Evolutionary conservation across 169 alveolate species (phyloP).

Genomic region (Eimeria necatrix): DNA sequence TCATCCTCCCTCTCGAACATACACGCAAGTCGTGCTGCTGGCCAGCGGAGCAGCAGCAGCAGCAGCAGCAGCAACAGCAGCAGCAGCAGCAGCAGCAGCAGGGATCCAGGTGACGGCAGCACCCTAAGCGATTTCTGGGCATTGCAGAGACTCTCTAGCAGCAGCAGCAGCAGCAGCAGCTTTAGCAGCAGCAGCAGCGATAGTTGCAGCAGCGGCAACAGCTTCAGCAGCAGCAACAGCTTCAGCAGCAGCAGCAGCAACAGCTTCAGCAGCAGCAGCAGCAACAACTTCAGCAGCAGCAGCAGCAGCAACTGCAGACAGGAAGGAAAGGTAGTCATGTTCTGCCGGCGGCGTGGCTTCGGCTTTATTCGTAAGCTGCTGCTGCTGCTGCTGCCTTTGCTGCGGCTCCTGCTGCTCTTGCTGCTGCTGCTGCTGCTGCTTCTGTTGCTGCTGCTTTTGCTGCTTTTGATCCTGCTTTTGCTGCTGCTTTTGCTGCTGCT

Average conservation of each 20-base stretch:
- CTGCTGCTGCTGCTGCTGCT: neutral
- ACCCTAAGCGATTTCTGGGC: neutral
- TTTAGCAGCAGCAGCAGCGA: conserved; percentile 11
- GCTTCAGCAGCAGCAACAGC: too few relatives aligned
- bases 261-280: too few relatives aligned
- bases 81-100: neutral
- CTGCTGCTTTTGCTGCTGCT: too few relatives aligned
- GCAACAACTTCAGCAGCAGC: too few relatives aligned
- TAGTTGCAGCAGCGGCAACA: conserved; percentile 2
- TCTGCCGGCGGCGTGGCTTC: neutral
- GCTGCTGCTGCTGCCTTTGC: neutral
- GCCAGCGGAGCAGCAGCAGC: conserved; percentile 8
- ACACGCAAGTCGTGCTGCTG: neutral
- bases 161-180: conserved; percentile 11
- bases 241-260: too few relatives aligned
- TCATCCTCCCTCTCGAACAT: neutral
- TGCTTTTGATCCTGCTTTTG: too few relatives aligned
- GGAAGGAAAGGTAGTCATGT: neutral
- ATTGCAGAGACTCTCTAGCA: neutral
- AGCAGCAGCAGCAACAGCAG: conserved; percentile 22
- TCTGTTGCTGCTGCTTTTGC: too few relatives aligned
- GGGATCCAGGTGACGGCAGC: neutral
- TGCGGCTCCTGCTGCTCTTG: neutral
- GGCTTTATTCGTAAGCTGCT: neutral
- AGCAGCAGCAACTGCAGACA: too few relatives aligned